Conservation (phyloP, 2,329 filamentous ascomycete genomes). For the Trichoderma brevicompactum region DNA sequence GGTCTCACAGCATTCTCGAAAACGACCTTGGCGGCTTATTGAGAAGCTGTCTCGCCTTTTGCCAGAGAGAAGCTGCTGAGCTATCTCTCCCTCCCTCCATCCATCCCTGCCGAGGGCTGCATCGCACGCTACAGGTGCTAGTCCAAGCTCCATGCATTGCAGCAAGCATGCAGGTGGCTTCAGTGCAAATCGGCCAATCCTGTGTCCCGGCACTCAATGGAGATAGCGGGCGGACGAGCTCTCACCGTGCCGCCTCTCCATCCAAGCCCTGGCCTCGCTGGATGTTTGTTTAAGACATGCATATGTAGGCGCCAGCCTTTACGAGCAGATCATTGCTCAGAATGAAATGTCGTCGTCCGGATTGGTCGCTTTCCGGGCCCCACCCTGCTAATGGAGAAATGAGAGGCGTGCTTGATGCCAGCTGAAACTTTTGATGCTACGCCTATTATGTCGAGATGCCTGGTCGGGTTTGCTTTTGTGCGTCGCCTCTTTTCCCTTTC, state of each 20-base stretch:
- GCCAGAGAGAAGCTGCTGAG: constrained; percentile 7
- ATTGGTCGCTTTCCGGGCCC: constrained; percentile 22
- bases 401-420: constrained; percentile 29
- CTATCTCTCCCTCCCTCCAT: neutral
- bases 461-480: neutral
- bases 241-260: constrained; percentile 19
- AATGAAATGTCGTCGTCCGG: constrained; percentile 1
- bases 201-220: constrained; percentile 14
- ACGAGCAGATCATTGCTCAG: constrained; percentile 26
- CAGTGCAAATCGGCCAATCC: constrained; percentile 24
- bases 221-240: constrained; percentile 13
- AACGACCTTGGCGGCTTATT: neutral
- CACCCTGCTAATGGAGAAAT: constrained; percentile 22
- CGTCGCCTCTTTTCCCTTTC: too few species aligned
- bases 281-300: constrained; percentile 25
- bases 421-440: constrained; percentile 28
- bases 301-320: constrained; percentile 24
- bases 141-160: constrained; percentile 23
- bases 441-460: constrained; percentile 38
- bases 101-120: neutral
- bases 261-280: constrained; percentile 14
- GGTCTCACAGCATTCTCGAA: neutral
- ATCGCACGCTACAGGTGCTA: neutral
- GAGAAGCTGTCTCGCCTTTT: neutral
- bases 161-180: constrained; percentile 21